Percentiles rank a stretch among this genome's conserved stretches.
These are phyloP conservation scores for Aspergillus sp. DNA, from an alignment of 2,329 filamentous ascomycete species.

Conservation along the genomic window DNA sequence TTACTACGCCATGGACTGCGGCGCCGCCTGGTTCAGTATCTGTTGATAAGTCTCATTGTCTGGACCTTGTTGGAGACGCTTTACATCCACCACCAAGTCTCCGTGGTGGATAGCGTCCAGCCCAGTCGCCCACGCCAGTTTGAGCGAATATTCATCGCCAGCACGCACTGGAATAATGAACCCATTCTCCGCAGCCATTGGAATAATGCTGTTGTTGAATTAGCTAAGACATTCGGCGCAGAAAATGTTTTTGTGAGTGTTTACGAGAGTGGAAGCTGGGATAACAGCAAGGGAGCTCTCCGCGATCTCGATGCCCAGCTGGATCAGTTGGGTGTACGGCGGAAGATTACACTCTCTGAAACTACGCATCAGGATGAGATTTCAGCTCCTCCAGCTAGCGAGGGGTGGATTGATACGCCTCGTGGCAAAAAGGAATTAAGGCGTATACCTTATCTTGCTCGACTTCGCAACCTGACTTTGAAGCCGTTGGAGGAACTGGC, in stretches of 20 bases:
- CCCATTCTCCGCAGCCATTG: slow-evolving; percentile 57
- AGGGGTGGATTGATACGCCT: slow-evolving; percentile 63
- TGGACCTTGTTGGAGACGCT: too few species aligned
- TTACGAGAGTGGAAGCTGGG: slow-evolving; percentile 65
- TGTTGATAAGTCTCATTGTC: too few species aligned
- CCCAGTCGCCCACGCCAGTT: slow-evolving; percentile 7
- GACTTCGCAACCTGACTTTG: slow-evolving; percentile 60
- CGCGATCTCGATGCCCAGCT: slow-evolving; percentile 53
- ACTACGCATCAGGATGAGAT: slow-evolving; percentile 57
- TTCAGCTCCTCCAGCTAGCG: slow-evolving; percentile 31
- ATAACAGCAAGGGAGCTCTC: slow-evolving; percentile 61
- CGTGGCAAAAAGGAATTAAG: slow-evolving; percentile 52
- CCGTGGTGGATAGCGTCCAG: not conserved
- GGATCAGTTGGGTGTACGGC: slow-evolving; percentile 47
- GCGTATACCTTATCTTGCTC: slow-evolving; percentile 65
- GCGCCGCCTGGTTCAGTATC: too few species aligned
- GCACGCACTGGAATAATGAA: slow-evolving; percentile 66
- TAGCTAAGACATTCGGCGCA: slow-evolving; percentile 54
- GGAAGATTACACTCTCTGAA: slow-evolving; percentile 54
- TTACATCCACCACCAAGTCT: too few species aligned
- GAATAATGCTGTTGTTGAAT: slow-evolving; percentile 55
- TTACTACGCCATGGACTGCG: too few species aligned
- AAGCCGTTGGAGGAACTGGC: slow-evolving; percentile 52
- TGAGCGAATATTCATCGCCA: slow-evolving; percentile 59
- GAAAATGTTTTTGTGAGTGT: slow-evolving; percentile 65